These are phyloP conservation scores for Dendrobium catenatum DNA, from an alignment of 106 monocot genomes.

Conservation along the genomic window DNA sequence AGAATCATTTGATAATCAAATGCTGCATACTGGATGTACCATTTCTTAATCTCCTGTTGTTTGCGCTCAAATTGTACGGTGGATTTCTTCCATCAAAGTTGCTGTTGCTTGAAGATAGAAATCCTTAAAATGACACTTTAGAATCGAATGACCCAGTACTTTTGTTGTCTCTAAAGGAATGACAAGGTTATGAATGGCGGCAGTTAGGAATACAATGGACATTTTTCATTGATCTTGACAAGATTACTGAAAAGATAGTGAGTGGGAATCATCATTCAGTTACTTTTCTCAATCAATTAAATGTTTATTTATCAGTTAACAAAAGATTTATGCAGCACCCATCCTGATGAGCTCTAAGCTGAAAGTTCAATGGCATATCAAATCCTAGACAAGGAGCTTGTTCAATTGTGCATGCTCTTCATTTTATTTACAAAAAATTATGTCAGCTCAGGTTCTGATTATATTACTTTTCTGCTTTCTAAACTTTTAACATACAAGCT, in stretches of 20 bases:
- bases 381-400: neutral
- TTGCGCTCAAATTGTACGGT: neutral
- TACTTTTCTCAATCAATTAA: neutral
- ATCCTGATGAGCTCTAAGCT: neutral
- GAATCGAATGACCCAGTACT: neutral
- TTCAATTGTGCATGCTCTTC: neutral
- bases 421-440: neutral
- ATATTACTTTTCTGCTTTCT: constrained; percentile 1
- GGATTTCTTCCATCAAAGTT: neutral
- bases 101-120: neutral
- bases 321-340: neutral
- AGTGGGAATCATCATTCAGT: neutral
- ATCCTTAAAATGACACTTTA: neutral
- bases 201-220: neutral
- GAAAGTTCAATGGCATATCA: constrained; percentile 1
- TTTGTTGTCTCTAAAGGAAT: neutral
- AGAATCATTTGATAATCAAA: constrained; percentile 14
- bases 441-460: neutral
- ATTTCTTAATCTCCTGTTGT: neutral
- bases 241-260: neutral
- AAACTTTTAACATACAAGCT: neutral
- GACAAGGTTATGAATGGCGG: neutral
- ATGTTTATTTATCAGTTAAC: neutral
- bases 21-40: neutral
- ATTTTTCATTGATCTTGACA: neutral